Conservation (phyloP, 1,139 yeast genomes). For the Yamadazyma oceani region DNA sequence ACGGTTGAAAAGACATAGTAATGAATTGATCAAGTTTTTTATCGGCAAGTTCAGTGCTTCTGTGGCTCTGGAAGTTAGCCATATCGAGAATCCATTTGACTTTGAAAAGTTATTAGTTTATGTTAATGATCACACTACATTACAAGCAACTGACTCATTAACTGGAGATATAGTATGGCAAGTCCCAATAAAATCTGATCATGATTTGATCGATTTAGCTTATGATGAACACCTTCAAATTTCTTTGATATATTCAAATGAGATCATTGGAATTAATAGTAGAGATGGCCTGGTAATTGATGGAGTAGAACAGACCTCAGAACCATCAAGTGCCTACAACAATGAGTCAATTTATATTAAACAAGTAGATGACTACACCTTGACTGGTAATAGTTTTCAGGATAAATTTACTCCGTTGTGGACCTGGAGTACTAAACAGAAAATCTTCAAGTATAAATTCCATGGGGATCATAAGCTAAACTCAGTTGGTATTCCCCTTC, state of each 20-base stretch:
- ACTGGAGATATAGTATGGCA: slow-evolving; percentile 32
- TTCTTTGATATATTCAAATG: slow-evolving; percentile 22
- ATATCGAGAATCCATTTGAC: slow-evolving; percentile 27
- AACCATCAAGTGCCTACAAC: slow-evolving; percentile 7
- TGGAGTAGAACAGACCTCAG: neutral
- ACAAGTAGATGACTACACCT: slow-evolving; percentile 7
- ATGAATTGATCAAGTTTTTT: slow-evolving; percentile 32
- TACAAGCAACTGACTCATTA: slow-evolving; percentile 34
- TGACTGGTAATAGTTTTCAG: neutral
- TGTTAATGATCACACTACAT: slow-evolving; percentile 12
- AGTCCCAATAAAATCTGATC: slow-evolving; percentile 14
- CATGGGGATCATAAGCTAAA: slow-evolving; percentile 50
- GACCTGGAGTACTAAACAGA: slow-evolving; percentile 21
- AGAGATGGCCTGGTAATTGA: slow-evolving; percentile 23
- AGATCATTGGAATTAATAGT: slow-evolving; percentile 21
- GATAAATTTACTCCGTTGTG: slow-evolving; percentile 22
- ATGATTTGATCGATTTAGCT: slow-evolving; percentile 16
- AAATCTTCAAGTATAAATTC: slow-evolving; percentile 20
- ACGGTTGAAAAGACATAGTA: slow-evolving; percentile 35
- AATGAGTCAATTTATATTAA: slow-evolving; percentile 13
- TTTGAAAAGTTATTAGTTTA: slow-evolving; percentile 37
- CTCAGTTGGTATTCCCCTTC: slow-evolving; percentile 69
- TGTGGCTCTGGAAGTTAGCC: slow-evolving; percentile 7
- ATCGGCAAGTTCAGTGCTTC: slow-evolving; percentile 13
- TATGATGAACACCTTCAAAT: slow-evolving; percentile 21